Percentiles rank a stretch among this genome's conserved stretches.
phyloP scores from a whole-genome alignment of 192 early-diverging fungal genomes.

The Linnemannia hyalina region DNA sequence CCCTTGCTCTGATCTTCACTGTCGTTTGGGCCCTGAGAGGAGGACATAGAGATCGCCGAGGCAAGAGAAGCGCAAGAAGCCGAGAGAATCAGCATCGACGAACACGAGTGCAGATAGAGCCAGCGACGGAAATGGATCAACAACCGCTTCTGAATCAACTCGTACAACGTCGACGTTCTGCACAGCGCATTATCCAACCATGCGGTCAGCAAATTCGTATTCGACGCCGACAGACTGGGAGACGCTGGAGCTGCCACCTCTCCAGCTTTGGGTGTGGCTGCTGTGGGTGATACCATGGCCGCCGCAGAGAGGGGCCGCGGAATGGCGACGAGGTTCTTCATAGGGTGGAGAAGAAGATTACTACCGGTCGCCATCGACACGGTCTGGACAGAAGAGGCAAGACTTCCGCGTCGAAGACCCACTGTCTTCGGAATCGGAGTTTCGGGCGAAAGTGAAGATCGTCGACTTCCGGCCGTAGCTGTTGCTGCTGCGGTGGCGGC shows the following conservation, averaged over 20 bases:
- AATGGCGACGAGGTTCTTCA: not conserved
- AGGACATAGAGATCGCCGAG: conserved; percentile 44
- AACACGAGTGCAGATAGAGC: conserved; percentile 44
- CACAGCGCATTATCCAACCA: conserved; percentile 49
- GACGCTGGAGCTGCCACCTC: not conserved
- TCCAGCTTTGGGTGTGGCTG: not conserved
- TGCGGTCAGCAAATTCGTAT: conserved; percentile 40
- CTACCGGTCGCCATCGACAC: conserved; percentile 3
- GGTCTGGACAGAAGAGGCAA: conserved; percentile 5
- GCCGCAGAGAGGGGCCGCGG: not conserved
- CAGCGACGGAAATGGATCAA: conserved; percentile 51
- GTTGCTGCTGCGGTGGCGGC: not conserved
- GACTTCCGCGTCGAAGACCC: conserved; percentile 5
- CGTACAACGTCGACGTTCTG: conserved; percentile 39
- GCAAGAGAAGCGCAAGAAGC: conserved; percentile 43
- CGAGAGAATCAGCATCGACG: conserved; percentile 46
- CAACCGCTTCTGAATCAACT: conserved; percentile 45
- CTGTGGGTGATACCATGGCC: not conserved
- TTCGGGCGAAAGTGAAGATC: conserved; percentile 16
- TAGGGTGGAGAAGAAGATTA: not conserved
- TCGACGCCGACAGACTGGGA: conserved; percentile 18
- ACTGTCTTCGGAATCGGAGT: not conserved
- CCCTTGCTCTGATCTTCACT: not conserved
- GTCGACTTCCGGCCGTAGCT: not conserved
- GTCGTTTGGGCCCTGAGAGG: conserved; percentile 3